Evolutionary conservation across 441 rosid species (phyloP), one percentile per base, ranked within the genome.

Genomic region (Biscutella auriculata): DNA sequence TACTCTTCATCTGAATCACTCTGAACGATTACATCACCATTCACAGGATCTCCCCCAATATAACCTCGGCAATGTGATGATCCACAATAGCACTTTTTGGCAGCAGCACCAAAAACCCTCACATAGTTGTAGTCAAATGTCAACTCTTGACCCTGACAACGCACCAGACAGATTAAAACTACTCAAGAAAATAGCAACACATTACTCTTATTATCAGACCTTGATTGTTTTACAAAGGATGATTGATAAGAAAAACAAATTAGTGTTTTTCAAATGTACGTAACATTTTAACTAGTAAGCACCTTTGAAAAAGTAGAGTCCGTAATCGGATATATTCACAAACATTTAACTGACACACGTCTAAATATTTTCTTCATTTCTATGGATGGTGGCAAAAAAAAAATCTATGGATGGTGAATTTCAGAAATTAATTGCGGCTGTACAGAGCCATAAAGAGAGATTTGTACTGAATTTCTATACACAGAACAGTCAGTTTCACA

Each of bases 1-100:
- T 73, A 89, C 76, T 94, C 99, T 74, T 87, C 99, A 79, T 94
- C 97, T 44, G 99, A 94, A 76, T 94, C 99, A 74, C 87, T 92
- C 70, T 89, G 91, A 63, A 69, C 54, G 60, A 87, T 72, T 61
- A 82, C 77, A 73, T 90, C 99, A 60, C 82, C 70, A 60, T 73
- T 79, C 41, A 76, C 74, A 36, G 84, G 93, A 83, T 93, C 97
- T 65, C 99, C 96, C 40, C 99, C 99, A 58, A 94, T 89, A 71
- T 94, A 89, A 50, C 99, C 99, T 63, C 84, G 82, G 73, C 99
- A 94, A 23, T 81, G 93, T 47, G 81, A 67, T 54, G 99, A 81
- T 37, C 88, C 87, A 72, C 99, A 94, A 57, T 85, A 79, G 63
- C 99, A 94, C 80, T 75, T 85, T 81, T 87, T 94, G 46, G 94